Percentiles rank a stretch among this genome's conserved stretches.
These are phyloP conservation scores for Lecanicillium sp. DNA, from an alignment of 2,329 filamentous ascomycete species.

Conservation along the genomic window DNA sequence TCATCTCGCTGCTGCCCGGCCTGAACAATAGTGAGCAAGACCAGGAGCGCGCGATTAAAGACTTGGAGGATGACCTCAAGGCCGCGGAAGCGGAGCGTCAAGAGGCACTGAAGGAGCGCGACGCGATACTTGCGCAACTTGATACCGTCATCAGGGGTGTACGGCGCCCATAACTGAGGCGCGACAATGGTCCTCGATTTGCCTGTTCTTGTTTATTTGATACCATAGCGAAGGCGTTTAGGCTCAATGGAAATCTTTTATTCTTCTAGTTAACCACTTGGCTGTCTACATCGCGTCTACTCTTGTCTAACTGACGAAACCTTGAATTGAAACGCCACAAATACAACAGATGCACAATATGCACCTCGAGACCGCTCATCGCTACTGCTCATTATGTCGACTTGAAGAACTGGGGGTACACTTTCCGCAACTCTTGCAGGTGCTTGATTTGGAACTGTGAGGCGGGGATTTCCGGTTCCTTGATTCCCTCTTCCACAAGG, in stretches of 20 bases:
- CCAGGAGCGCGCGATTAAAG: constrained; percentile 60
- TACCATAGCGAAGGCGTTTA: constrained; percentile 22
- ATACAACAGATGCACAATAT: too few species aligned
- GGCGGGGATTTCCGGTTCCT: constrained; percentile 54
- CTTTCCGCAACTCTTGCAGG: constrained; percentile 64
- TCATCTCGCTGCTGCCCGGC: constrained; percentile 69
- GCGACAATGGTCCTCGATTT: background rate
- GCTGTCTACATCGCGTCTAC: background rate
- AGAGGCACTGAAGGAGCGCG: constrained; percentile 56
- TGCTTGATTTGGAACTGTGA: constrained; percentile 68
- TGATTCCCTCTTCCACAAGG: constrained; percentile 69
- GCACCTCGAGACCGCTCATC: too few species aligned
- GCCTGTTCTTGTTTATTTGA: constrained; percentile 5
- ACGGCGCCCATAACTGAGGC: constrained; percentile 42
- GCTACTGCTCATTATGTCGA: constrained; percentile 16
- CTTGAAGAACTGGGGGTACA: constrained; percentile 86
- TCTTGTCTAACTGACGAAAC: too few species aligned
- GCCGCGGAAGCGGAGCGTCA: constrained; percentile 54
- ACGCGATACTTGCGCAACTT: constrained; percentile 51
- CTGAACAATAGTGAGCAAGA: constrained; percentile 71
- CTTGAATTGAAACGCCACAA: too few species aligned
- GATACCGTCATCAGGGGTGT: constrained; percentile 55
- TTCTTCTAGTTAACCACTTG: background rate
- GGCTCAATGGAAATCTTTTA: background rate
- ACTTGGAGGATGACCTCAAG: constrained; percentile 58